phyloP scores from a whole-genome alignment of 768 basidiomycete genomes.

The Lactarius indigo region DNA sequence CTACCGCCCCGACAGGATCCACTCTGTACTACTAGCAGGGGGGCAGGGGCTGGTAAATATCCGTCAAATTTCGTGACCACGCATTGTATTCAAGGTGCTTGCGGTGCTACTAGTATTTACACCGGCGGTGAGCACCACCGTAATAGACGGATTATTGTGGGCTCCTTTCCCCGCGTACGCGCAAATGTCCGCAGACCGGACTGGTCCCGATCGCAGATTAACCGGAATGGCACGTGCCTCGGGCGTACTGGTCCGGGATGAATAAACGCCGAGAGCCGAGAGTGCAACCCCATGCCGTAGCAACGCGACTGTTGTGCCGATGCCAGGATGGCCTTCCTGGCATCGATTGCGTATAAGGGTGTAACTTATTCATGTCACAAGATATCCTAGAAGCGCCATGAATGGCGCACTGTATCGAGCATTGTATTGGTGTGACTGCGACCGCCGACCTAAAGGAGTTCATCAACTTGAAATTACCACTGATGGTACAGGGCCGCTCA shows the following conservation, averaged over 20 bases:
- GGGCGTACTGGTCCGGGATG: background rate
- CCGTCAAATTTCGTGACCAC: background rate
- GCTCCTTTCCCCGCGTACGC: too few species aligned
- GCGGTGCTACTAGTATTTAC: background rate
- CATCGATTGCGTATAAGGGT: background rate
- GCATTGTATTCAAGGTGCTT: background rate
- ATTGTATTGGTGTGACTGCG: background rate
- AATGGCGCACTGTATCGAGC: background rate
- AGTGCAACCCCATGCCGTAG: too few species aligned
- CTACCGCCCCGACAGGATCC: too few species aligned
- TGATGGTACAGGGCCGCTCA: background rate
- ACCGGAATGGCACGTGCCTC: background rate
- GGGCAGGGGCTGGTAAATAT: background rate
- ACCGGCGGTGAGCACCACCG: background rate
- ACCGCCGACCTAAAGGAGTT: too few species aligned
- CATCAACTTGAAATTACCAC: background rate
- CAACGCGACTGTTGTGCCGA: background rate
- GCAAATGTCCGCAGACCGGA: too few species aligned
- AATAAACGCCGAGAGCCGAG: background rate
- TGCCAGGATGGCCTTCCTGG: background rate
- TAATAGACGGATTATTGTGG: too few species aligned
- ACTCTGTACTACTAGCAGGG: too few species aligned
- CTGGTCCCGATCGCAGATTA: too few species aligned
- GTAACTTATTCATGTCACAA: too few species aligned
- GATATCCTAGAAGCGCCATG: background rate